These are phyloP conservation scores for Bretziella fagacearum DNA, from an alignment of 2,329 filamentous ascomycete species.

Conservation along the genomic window DNA sequence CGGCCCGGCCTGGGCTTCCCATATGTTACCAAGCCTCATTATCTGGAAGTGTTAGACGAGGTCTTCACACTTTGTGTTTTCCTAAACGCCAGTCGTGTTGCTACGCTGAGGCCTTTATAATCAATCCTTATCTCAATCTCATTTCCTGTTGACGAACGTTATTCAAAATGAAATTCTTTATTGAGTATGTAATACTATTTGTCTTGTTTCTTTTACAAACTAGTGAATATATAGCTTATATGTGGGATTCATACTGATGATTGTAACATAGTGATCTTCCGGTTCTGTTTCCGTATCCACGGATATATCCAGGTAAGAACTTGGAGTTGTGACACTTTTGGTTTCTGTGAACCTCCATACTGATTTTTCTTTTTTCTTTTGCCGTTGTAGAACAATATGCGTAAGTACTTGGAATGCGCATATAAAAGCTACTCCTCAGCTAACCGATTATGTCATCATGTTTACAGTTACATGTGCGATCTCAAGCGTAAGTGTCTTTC, in stretches of 20 bases:
- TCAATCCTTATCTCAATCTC: too few relatives aligned
- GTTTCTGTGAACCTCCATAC: too few relatives aligned
- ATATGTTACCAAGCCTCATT: too few relatives aligned
- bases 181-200: constrained; percentile 25
- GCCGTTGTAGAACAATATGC: constrained; percentile 40
- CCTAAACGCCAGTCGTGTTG: too few relatives aligned
- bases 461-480: constrained; percentile 38
- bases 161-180: constrained; percentile 33
- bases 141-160: not conserved
- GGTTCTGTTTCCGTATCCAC: constrained; percentile 40
- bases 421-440: too few relatives aligned
- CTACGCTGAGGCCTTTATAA: too few relatives aligned
- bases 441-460: too few relatives aligned
- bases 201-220: not conserved
- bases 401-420: too few relatives aligned
- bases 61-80: too few relatives aligned
- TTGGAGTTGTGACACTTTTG: not conserved
- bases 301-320: constrained; percentile 37
- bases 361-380: too few relatives aligned
- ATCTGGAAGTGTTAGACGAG: too few relatives aligned
- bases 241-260: not conserved
- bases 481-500: constrained; percentile 30
- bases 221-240: not conserved
- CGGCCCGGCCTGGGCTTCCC: too few relatives aligned
- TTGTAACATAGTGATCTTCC: constrained; percentile 31